Conservation (phyloP, 2,329 filamentous ascomycete species). For the Westerdykella aurantiaca region DNA sequence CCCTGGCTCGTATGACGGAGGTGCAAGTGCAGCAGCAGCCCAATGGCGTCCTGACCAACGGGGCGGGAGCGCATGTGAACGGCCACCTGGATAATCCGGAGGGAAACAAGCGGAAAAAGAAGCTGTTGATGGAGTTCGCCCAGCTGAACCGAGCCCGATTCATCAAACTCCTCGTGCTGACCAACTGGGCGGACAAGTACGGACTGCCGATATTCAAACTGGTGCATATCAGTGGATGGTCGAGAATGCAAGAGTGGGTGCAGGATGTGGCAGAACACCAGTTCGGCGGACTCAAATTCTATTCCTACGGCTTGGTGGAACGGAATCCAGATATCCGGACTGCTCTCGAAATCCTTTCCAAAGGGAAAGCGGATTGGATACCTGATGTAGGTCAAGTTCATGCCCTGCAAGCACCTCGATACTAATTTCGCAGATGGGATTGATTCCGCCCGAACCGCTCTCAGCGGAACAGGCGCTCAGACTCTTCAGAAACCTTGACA, state of each 20-base stretch:
- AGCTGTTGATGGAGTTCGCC: slow-evolving; percentile 67
- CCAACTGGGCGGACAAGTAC: slow-evolving; percentile 70
- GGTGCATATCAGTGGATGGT: slow-evolving; percentile 77
- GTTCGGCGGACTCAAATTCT: slow-evolving; percentile 63
- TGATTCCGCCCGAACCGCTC: slow-evolving; percentile 67
- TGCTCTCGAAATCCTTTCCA: slow-evolving; percentile 76
- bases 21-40: slow-evolving; percentile 56
- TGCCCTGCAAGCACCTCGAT: slow-evolving; percentile 2
- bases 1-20: slow-evolving; percentile 64
- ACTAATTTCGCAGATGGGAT: slow-evolving; percentile 54
- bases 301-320: slow-evolving; percentile 66
- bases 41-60: slow-evolving; percentile 40
- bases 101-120: slow-evolving; percentile 57
- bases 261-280: slow-evolving; percentile 49
- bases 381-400: slow-evolving; percentile 57
- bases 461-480: slow-evolving; percentile 66
- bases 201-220: slow-evolving; percentile 72
- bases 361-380: slow-evolving; percentile 70
- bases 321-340: slow-evolving; percentile 89
- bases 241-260: slow-evolving; percentile 39
- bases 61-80: slow-evolving; percentile 26
- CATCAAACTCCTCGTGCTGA: slow-evolving; percentile 85
- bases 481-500: slow-evolving; percentile 76
- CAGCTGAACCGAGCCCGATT: slow-evolving; percentile 78
- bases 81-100: slow-evolving; percentile 24